Base-by-base conservation (phyloP, 2,329 filamentous ascomycete species). In the Fusarium buharicum region DNA sequence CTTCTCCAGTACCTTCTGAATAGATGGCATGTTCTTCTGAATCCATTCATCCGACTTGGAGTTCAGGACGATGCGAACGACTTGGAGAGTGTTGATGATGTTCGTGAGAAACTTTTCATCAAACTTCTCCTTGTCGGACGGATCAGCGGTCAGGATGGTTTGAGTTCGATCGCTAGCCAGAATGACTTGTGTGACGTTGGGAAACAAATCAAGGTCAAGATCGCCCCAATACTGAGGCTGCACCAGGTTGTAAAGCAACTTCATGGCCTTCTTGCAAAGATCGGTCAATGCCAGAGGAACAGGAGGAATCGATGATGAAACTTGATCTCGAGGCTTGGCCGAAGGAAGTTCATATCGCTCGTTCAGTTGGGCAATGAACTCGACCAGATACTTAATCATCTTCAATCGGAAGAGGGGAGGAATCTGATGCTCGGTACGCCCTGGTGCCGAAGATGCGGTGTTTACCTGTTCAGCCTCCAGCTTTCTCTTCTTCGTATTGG, bases 31-130 rank as follows among this genome's bases (percentile, higher is more conserved):
- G 64, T 92, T 91, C 69, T 87, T 87, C 48, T 93, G 78, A 33
- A 98, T 89, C 95, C 95, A 99, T 4, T 97, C 92, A 70, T 97
- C 89, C 0, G 91, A 82, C 75, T 97, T 96, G 62, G 90, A 88
- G 69, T 95, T 92, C 56, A 98, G 82, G 43, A 99, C 88, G 56
- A 97, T 90, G 43, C 94, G 91, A 58, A 99, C 82, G 36, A 98
- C 91, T 74, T 98, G 93, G 13, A 99, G 83, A 2, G 93, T 93
- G 74, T 99, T 99, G 77, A 99, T 87, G 76, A 97, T 94, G 62
- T 90, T 89, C 1, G 91, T 96, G 37, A 90, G 84, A 70, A 93
- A 93, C 74, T 92, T 93, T 36, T 93, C 90, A 62, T 93, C 89
- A n/a, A 84, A 85, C 70, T 91, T 91, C 46, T 92, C 90, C 51